Conservation (phyloP, 441 rosid species). For the Pelargonium fulgidum region DNA sequence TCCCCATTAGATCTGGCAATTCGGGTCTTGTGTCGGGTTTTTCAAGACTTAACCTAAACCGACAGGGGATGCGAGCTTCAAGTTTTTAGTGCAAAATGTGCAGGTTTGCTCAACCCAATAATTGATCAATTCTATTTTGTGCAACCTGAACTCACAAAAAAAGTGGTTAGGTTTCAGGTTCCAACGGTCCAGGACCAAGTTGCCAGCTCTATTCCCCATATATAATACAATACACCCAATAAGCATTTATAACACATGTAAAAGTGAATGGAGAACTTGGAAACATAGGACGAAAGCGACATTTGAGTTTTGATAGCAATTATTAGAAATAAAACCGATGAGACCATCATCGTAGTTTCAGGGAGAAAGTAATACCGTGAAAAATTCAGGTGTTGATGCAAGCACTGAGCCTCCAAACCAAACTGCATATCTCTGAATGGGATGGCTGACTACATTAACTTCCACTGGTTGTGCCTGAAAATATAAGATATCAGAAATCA, state of each 20-base stretch:
- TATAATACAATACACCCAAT: neutral
- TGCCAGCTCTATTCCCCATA: neutral
- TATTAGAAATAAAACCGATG: neutral
- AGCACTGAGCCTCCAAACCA: conserved; percentile 99
- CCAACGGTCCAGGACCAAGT: too few relatives aligned
- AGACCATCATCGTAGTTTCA: neutral
- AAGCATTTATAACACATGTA: neutral
- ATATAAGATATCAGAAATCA: conserved; percentile 15
- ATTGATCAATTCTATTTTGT: too few relatives aligned
- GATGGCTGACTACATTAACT: conserved; percentile 95
- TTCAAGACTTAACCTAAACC: too few relatives aligned
- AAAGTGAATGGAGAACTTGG: neutral
- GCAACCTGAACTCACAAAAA: too few relatives aligned
- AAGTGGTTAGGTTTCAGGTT: too few relatives aligned
- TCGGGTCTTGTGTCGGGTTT: too few relatives aligned
- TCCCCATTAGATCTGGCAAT: too few relatives aligned
- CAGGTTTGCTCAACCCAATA: too few relatives aligned
- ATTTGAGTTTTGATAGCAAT: neutral
- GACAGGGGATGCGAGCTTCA: too few relatives aligned
- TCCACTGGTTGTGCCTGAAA: conserved; percentile 84
- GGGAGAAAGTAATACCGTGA: conserved; percentile 44
- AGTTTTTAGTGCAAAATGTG: too few relatives aligned
- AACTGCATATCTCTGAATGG: conserved; percentile 93
- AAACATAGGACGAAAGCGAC: neutral
- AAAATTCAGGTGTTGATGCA: conserved; percentile 97